phyloP scores from a whole-genome alignment of 1,284 basidiomycete genomes.

The Boletellus deceptivus region DNA sequence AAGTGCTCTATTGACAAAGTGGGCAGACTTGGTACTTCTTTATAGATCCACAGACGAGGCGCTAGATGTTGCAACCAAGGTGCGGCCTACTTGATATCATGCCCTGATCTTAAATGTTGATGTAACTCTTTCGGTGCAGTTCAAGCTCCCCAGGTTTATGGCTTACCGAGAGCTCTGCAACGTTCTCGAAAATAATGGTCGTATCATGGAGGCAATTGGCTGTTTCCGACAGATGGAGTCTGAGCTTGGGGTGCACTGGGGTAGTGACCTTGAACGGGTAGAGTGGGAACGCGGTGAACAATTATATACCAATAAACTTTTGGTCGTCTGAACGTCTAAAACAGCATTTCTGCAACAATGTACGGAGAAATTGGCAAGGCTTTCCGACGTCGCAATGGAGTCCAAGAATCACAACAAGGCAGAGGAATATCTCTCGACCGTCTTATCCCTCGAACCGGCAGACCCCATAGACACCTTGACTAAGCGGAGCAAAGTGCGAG shows the following conservation, averaged over 20 bases:
- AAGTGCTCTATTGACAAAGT: not conserved
- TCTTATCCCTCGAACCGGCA: not conserved
- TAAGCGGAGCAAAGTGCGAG: not conserved
- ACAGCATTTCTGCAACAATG: not conserved
- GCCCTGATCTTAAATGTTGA: not conserved
- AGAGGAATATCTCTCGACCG: not conserved
- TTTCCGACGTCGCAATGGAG: not conserved
- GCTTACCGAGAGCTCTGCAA: not conserved
- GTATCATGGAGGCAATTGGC: not conserved
- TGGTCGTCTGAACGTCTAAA: not conserved
- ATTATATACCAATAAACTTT: not conserved
- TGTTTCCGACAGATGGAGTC: not conserved
- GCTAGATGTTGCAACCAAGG: not conserved
- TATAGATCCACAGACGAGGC: not conserved
- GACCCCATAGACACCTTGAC: not conserved
- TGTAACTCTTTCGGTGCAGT: not conserved
- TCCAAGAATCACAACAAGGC: not conserved
- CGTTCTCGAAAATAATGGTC: not conserved
- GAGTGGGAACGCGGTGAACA: not conserved
- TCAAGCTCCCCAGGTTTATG: not conserved
- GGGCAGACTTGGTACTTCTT: not conserved
- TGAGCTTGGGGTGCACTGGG: not conserved
- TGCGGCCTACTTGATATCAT: not conserved
- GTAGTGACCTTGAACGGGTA: not conserved
- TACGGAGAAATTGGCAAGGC: not conserved